Conservation (phyloP, 2,329 filamentous ascomycete species). For the Apiospora saccharicola region DNA sequence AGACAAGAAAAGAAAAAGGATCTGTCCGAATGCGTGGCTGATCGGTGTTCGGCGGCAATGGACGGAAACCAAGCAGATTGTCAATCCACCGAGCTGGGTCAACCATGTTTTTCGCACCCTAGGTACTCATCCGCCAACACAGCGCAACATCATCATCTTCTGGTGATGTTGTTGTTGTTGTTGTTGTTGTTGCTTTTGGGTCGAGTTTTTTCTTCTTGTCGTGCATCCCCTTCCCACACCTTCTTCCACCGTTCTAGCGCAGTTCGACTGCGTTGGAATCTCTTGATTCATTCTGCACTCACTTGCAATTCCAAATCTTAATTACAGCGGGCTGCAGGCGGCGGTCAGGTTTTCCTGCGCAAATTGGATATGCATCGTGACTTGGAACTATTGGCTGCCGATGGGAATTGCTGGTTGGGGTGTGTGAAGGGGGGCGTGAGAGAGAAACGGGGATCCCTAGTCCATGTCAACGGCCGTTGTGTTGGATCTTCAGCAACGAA, state of each 20-base stretch:
- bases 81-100: slow-evolving; percentile 15
- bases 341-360: background rate
- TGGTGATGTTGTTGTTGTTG: background rate
- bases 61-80: background rate
- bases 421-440: background rate
- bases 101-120: background rate
- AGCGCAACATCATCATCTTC: background rate
- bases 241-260: slow-evolving; percentile 16
- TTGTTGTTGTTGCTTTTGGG: background rate
- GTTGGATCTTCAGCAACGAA: slow-evolving; percentile 17
- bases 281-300: background rate
- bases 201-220: background rate
- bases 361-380: slow-evolving; percentile 20
- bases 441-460: slow-evolving; percentile 16
- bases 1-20: slow-evolving; percentile 17
- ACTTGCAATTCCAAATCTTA: slow-evolving; percentile 15
- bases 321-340: slow-evolving; percentile 8
- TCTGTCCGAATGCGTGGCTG: slow-evolving; percentile 17
- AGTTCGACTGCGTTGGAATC: background rate
- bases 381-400: slow-evolving; percentile 14
- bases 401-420: background rate
- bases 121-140: background rate
- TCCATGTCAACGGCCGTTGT: slow-evolving; percentile 15
- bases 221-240: background rate
- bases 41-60: slow-evolving; percentile 11